Conservation (phyloP, 208 protist species). For the Trypanosoma platydactyli region DNA sequence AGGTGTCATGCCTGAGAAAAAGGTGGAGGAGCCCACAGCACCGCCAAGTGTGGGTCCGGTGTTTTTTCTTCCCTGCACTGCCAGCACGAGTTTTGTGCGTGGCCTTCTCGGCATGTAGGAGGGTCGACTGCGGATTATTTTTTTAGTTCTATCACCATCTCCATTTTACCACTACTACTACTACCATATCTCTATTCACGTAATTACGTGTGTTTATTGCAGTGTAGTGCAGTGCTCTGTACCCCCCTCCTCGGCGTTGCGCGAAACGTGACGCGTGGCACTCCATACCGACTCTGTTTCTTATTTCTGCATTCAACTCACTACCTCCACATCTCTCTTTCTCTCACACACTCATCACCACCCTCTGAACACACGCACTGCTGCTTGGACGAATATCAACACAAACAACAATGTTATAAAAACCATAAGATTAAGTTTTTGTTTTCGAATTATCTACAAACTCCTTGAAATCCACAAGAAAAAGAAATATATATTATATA, state of each 20-base stretch:
- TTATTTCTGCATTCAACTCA: too few relatives aligned
- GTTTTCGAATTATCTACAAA: too few relatives aligned
- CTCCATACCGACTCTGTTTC: background rate
- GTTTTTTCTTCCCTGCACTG: slow-evolving; percentile 35
- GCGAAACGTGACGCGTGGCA: background rate
- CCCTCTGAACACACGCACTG: too few relatives aligned
- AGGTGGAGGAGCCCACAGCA: background rate
- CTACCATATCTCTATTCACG: background rate
- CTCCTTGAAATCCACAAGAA: background rate
- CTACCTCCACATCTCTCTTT: background rate
- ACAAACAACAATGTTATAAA: background rate
- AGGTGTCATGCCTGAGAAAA: background rate
- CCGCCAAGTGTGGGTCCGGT: slow-evolving; percentile 12
- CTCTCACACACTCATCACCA: too few relatives aligned
- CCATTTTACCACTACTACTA: slow-evolving; percentile 16
- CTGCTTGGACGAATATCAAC: background rate
- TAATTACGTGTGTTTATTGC: slow-evolving; percentile 7
- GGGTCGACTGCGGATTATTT: background rate
- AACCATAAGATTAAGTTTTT: background rate
- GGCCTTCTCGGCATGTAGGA: slow-evolving; percentile 40
- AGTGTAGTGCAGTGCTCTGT: background rate
- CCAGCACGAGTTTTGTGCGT: slow-evolving; percentile 44
- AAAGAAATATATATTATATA: background rate
- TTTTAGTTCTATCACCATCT: slow-evolving; percentile 18
- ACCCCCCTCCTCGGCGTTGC: slow-evolving; percentile 1